Percentiles rank a stretch among this genome's conserved stretches.
These are phyloP conservation scores for Multifurca ochricompacta DNA, from an alignment of 768 basidiomycete species.

Conservation along the genomic window DNA sequence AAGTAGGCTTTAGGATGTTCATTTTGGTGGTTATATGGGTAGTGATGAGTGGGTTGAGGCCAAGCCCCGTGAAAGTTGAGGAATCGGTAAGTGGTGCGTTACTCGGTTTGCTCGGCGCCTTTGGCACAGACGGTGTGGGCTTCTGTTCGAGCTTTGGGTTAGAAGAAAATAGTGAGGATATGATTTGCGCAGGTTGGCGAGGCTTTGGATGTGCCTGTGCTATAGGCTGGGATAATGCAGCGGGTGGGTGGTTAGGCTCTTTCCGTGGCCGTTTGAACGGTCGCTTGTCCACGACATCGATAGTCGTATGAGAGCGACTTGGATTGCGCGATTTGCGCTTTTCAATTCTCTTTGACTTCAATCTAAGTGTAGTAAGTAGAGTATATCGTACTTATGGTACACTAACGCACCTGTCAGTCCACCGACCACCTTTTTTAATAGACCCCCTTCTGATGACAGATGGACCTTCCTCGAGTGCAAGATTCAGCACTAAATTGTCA, in stretches of 20 bases:
- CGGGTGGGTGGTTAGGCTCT: background rate
- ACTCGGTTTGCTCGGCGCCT: slow-evolving; percentile 45
- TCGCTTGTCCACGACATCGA: background rate
- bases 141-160: slow-evolving; percentile 62
- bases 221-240: background rate
- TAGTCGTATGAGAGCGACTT: background rate
- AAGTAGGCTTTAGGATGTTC: too few relatives aligned
- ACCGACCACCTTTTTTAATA: slow-evolving; percentile 16
- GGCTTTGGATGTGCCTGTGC: background rate
- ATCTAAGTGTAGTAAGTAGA: slow-evolving; percentile 3
- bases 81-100: slow-evolving; percentile 76
- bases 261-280: slow-evolving; percentile 17
- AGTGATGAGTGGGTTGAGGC: slow-evolving; percentile 76
- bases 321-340: slow-evolving; percentile 14
- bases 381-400: background rate
- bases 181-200: slow-evolving; percentile 15
- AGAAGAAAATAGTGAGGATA: slow-evolving; percentile 68
- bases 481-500: slow-evolving; percentile 18
- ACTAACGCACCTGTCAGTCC: slow-evolving; percentile 21
- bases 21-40: too few relatives aligned
- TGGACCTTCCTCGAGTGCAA: slow-evolving; percentile 13
- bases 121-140: slow-evolving; percentile 22
- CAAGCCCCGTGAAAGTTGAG: slow-evolving; percentile 75
- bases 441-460: background rate
- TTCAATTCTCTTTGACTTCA: slow-evolving; percentile 18